Percentiles rank a stretch among this genome's conserved stretches.
phyloP scores from a whole-genome alignment of 2,329 filamentous ascomycete genomes.

The Diaporthe sp. region DNA sequence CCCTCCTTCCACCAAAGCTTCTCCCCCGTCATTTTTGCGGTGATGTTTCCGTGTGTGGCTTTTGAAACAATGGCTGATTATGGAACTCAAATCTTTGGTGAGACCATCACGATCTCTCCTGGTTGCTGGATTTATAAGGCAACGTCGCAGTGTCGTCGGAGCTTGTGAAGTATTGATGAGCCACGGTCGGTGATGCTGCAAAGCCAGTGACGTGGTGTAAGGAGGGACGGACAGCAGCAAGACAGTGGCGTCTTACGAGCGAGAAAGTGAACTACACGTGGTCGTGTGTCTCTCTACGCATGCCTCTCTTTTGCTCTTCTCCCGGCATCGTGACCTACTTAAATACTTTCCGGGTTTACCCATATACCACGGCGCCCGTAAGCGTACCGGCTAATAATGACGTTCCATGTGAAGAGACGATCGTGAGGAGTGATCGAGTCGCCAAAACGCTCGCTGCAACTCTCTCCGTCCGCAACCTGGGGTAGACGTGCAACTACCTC shows the following conservation, averaged over 20 bases:
- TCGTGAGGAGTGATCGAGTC: slow-evolving; percentile 12
- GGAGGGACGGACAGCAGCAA: background rate
- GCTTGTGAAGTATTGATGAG: background rate
- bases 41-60: background rate
- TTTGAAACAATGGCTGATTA: background rate
- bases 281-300: background rate
- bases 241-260: background rate
- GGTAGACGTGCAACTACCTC: slow-evolving; percentile 3
- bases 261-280: background rate
- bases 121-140: background rate
- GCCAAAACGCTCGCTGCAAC: slow-evolving; percentile 26
- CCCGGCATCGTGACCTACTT: background rate
- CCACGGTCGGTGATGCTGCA: background rate
- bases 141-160: background rate
- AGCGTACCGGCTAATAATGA: slow-evolving; percentile 12
- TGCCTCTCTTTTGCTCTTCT: background rate
- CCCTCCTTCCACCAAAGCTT: slow-evolving; percentile 36
- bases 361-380: background rate
- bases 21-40: background rate
- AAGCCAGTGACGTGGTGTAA: background rate
- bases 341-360: background rate
- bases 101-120: background rate
- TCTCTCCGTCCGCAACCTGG: slow-evolving; percentile 14
- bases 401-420: slow-evolving; percentile 11
- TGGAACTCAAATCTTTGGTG: background rate